These are phyloP conservation scores for Mycoemilia scoparia DNA, from an alignment of 192 early-diverging fungal genomes.

Conservation along the genomic window DNA sequence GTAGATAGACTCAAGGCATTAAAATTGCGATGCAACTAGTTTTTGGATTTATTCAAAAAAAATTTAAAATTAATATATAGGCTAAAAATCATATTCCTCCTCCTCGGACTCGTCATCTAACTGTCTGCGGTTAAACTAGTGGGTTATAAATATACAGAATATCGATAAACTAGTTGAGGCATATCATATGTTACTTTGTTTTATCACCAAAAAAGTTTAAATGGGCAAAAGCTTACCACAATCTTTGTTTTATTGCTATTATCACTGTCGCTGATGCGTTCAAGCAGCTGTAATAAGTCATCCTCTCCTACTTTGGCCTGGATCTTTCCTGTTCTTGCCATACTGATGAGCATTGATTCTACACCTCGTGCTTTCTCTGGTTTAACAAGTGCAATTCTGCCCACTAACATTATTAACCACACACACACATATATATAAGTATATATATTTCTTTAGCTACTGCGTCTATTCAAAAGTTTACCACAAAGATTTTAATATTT, in stretches of 20 bases:
- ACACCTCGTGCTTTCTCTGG: constrained; percentile 71
- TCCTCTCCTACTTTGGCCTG: constrained; percentile 63
- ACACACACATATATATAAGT: no score
- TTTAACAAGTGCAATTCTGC: constrained; percentile 83
- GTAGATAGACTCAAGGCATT: no score
- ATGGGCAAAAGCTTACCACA: background rate
- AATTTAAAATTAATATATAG: background rate
- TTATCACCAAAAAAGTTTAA: background rate
- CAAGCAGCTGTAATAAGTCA: constrained; percentile 70
- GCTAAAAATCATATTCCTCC: constrained; percentile 14
- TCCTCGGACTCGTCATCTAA: constrained; percentile 9
- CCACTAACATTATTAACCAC: no score
- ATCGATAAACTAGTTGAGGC: background rate
- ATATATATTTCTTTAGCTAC: no score
- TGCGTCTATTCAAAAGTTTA: no score
- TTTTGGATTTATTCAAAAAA: no score
- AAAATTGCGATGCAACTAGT: no score
- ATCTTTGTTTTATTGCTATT: constrained; percentile 11
- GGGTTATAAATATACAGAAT: background rate
- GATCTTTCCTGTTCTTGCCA: constrained; percentile 73
- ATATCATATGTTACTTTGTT: no score
- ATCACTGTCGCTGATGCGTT: constrained; percentile 58
- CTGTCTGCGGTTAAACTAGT: constrained; percentile 6
- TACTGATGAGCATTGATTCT: constrained; percentile 77
- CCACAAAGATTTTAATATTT: constrained; percentile 20